phyloP scores from a whole-genome alignment of 2,329 filamentous ascomycete genomes.

The Monosporascus ibericus region DNA sequence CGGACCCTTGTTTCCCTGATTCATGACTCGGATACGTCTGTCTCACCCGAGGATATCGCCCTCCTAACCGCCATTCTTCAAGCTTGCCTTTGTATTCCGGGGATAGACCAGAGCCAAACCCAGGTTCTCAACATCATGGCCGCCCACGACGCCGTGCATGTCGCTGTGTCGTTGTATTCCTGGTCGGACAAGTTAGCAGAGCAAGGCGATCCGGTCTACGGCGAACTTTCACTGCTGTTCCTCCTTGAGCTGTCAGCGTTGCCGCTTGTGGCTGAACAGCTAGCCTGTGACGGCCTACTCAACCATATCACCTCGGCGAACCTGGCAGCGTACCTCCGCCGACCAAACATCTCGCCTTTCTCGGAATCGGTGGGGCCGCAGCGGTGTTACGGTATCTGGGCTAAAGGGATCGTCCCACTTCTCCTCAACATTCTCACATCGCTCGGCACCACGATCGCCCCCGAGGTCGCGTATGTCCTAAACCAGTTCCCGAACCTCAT shows the following conservation, averaged over 20 bases:
- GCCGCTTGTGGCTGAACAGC: constrained; percentile 75
- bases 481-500: constrained; percentile 84
- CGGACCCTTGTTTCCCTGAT: constrained; percentile 73
- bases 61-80: constrained; percentile 86
- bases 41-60: constrained; percentile 73
- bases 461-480: constrained; percentile 79
- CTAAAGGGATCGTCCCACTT: constrained; percentile 77
- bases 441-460: constrained; percentile 73
- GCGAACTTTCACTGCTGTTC: constrained; percentile 84
- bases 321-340: constrained; percentile 70
- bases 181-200: constrained; percentile 83
- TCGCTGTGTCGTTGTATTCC: constrained; percentile 81
- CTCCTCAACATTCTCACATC: constrained; percentile 82
- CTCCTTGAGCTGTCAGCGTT: constrained; percentile 81
- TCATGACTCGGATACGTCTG: constrained; percentile 63
- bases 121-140: constrained; percentile 67
- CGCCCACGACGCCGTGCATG: constrained; percentile 68
- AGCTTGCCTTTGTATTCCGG: constrained; percentile 72
- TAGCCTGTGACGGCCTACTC: constrained; percentile 81
- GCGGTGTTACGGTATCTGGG: constrained; percentile 86
- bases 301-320: constrained; percentile 74
- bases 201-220: constrained; percentile 81
- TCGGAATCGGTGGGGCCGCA: constrained; percentile 61
- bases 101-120: constrained; percentile 63
- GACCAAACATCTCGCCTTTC: constrained; percentile 67